Evolutionary conservation across 352 stramenopile species (phyloP).

Genomic region (Phytophthora parvispora): DNA sequence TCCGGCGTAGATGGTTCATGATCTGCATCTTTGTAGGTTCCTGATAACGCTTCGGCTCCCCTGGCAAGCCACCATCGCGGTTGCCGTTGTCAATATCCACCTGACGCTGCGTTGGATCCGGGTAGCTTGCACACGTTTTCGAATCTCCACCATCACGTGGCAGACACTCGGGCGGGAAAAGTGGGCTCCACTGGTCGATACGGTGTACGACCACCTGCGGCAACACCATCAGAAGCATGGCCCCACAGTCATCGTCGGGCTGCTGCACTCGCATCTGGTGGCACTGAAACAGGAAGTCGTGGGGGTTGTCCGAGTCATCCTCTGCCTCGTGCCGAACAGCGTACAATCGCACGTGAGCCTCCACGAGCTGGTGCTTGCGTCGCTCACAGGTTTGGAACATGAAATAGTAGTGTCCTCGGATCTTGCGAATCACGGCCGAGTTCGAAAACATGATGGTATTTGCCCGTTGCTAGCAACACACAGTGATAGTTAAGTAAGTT

Average conservation of each 20-base stretch:
- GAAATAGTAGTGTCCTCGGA: constrained; percentile 92
- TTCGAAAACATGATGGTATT: constrained; percentile 92
- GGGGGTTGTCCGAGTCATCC: constrained; percentile 44
- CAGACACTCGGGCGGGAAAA: constrained; percentile 85
- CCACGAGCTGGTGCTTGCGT: constrained; percentile 90
- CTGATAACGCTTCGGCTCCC: constrained; percentile 46
- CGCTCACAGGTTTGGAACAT: constrained; percentile 94
- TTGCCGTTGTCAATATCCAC: constrained; percentile 91
- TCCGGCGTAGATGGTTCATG: constrained; percentile 68
- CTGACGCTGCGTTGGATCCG: constrained; percentile 75
- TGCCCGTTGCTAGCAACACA: constrained; percentile 68
- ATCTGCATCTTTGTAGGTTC: constrained; percentile 81
- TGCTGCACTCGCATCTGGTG: constrained; percentile 92
- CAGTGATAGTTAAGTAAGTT: constrained; percentile 2
- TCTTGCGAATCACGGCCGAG: constrained; percentile 88
- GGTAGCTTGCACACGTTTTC: constrained; percentile 67
- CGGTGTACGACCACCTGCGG: constrained; percentile 87
- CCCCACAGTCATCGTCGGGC: constrained; percentile 83
- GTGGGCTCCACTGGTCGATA: constrained; percentile 87
- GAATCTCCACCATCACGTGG: constrained; percentile 55
- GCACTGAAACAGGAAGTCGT: constrained; percentile 79
- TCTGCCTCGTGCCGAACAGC: constrained; percentile 79
- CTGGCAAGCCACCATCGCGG: constrained; percentile 59
- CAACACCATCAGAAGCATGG: constrained; percentile 87
- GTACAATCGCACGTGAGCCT: constrained; percentile 88